Percentiles rank a stretch among this genome's conserved stretches.
These are phyloP conservation scores for Fusarium buharicum DNA, from an alignment of 2,329 filamentous ascomycete species.

Conservation along the genomic window DNA sequence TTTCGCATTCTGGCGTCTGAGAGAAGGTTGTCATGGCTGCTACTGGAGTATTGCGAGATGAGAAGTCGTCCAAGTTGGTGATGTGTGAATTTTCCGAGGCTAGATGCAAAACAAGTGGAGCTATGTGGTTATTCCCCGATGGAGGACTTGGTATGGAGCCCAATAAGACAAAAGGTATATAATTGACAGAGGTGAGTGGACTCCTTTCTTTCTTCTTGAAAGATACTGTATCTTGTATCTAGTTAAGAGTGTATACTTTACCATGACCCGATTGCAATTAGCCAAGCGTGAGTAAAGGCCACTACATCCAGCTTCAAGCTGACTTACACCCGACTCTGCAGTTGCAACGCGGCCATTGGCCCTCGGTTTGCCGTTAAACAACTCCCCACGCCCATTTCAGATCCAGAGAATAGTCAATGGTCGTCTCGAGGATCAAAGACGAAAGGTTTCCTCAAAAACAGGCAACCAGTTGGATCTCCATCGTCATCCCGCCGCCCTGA, in stretches of 20 bases:
- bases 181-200: too few relatives aligned
- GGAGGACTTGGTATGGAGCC: too few relatives aligned
- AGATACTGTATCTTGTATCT: too few relatives aligned
- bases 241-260: background rate
- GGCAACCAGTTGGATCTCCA: background rate
- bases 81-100: too few relatives aligned
- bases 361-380: background rate
- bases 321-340: conserved; percentile 16
- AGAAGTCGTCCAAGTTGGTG: background rate
- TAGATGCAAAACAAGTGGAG: background rate
- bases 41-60: background rate
- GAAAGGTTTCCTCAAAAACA: background rate
- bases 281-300: conserved; percentile 5
- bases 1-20: background rate
- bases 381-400: background rate
- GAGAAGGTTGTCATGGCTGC: background rate
- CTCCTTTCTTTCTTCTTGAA: background rate
- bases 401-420: background rate
- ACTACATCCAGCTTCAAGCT: background rate
- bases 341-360: conserved; percentile 12
- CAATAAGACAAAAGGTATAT: too few relatives aligned
- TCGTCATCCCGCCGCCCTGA: conserved; percentile 1
- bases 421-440: background rate
- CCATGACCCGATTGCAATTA: conserved; percentile 5
- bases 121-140: too few relatives aligned